A percentile compares a stretch with the other conserved stretches of the same genome.
Evolutionary conservation across 2,329 filamentous ascomycete species (phyloP).

Genomic region (Arachnopeziza araneosa): DNA sequence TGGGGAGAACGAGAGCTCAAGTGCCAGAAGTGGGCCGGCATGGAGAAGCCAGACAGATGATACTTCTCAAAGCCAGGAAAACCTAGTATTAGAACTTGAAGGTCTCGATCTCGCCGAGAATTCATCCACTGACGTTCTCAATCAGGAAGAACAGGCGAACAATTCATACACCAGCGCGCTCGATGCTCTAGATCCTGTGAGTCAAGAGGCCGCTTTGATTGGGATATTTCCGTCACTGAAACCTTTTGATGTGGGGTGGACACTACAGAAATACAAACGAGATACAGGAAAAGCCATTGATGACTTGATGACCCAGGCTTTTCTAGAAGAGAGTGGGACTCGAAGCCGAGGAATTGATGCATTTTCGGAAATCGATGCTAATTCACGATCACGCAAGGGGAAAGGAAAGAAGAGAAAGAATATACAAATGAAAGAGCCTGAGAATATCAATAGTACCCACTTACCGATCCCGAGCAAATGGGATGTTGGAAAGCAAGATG

Average conservation of each 20-base stretch:
- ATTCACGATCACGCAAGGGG: slow-evolving; percentile 29
- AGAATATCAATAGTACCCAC: slow-evolving; percentile 1
- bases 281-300: slow-evolving; percentile 70
- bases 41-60: slow-evolving; percentile 27
- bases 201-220: slow-evolving; percentile 57
- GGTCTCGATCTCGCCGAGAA: slow-evolving; percentile 22
- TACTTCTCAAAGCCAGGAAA: slow-evolving; percentile 19
- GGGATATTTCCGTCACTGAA: slow-evolving; percentile 69
- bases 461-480: slow-evolving; percentile 44
- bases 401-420: slow-evolving; percentile 34
- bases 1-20: slow-evolving; percentile 18
- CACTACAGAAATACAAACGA: slow-evolving; percentile 61
- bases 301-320: slow-evolving; percentile 72
- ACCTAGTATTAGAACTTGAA: slow-evolving; percentile 24
- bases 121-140: neutral
- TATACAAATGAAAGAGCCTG: slow-evolving; percentile 25
- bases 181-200: slow-evolving; percentile 45
- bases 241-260: slow-evolving; percentile 57
- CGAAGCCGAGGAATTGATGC: slow-evolving; percentile 73
- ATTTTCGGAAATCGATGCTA: slow-evolving; percentile 56
- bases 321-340: slow-evolving; percentile 62
- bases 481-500: slow-evolving; percentile 49
- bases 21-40: slow-evolving; percentile 18
- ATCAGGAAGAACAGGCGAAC: slow-evolving; percentile 40
- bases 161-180: slow-evolving; percentile 24